Evolutionary conservation across 2,329 filamentous ascomycete genomes (phyloP), one percentile per base, ranked within the genome.

Genomic region (Berkeleyomyces rouxiae): DNA sequence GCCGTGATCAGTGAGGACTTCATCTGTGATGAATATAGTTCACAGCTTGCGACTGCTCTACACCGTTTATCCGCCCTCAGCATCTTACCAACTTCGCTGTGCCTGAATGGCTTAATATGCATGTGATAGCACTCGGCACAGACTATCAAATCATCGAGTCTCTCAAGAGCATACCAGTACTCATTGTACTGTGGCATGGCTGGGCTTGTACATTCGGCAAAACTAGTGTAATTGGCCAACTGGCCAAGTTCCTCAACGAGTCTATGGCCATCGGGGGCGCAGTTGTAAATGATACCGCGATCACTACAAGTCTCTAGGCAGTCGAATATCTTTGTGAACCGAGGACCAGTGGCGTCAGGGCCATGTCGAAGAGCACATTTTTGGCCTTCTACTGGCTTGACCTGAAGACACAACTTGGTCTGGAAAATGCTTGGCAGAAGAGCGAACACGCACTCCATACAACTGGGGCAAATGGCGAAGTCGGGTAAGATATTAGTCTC

Each of bases 121-220:
- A 61, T 84, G 13, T 88, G 82, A 70, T 87, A 96, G 72, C 91
- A 97, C 72, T 92, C 88, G 66, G 87, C 83, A 72, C 91, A 97
- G 3, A 95, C 85, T 0, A 87, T 90, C 68, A 96, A 83, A 58
- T 90, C 82, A 0, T 87, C 88, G 0, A 95, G 75, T 11, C 81
- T 77, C 0, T 87, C 82, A 71, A 95, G 89, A 62, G 81, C 84
- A 71, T 95, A 85, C 91, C 91, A 96, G 46, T 79, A 75, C 10
- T 78, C 79, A 62, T 82, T 79, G 79, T 69, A 87, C 83, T 42
- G 82, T 78, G 23, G 76, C 75, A 70, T 89, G 95, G 69, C 89
- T 82, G 2, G 80, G 77, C 37, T 82, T 72, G 3, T 75, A 72
- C 23, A 78, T 78, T 46, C 40, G 5, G 63, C 63, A 63, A 61